Base-by-base conservation (phyloP, 805 yeast species). In the Metschnikowia similis region DNA sequence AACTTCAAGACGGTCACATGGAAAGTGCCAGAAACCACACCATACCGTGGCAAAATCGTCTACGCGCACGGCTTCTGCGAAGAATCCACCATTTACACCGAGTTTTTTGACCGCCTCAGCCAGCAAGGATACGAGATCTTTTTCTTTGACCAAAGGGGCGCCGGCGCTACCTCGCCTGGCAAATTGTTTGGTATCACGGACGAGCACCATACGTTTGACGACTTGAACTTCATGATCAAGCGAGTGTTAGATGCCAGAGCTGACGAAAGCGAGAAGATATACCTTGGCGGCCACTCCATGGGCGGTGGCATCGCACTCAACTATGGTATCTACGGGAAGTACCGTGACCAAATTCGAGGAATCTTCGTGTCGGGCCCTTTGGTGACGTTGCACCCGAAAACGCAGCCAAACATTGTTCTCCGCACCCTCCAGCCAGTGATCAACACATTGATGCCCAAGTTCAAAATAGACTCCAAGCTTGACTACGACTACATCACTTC, bases 51-150 rank as follows among this genome's bases (percentile, higher is more conserved):
- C 2, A 71, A 84, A 50, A 57, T 86, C 3, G 49, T 87, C 2
- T 74, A 77, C 50, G 80, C 86, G 3, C 95, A 87, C 65, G 95
- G 95, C 0, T 87, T 85, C 64, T 77, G 81, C 14, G 95, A 87
- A 57, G 75, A 73, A 49, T 71, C 80, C 9, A 59, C 63, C 16
- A 48, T 80, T 1, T 84, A 83, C 59, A 65, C 71, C 34, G 77
- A 79, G 46, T 58, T 79, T 29, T 77, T 79, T 61, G 90, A 87
- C 57, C 67, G 70, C 4, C 62, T 85, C 48, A 67, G 78, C 2
- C 59, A 60, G 21, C 51, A 56, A 17, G 91, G 92, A 0, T 84
- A 77, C 61, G 90, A 86, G 57, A 71, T 79, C 0, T 85, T 83
- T 62, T 79, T 79, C 60, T 87, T 80, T 64, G 89, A 83, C 63